Evolutionary conservation across 257 asterid genomes (phyloP), one percentile per base, ranked within the genome.

Genomic region (Ballota nigra): DNA sequence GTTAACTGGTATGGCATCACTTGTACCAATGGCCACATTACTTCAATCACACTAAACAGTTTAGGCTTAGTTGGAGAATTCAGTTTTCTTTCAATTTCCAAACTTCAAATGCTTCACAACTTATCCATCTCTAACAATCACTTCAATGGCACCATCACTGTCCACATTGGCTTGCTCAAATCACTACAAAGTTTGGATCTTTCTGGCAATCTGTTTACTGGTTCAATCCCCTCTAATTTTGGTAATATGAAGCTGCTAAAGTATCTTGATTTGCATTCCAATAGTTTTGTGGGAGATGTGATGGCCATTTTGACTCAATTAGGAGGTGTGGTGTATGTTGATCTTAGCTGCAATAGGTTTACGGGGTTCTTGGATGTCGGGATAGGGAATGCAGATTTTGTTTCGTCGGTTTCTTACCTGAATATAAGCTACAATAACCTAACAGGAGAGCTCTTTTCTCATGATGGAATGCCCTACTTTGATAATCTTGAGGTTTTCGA

Each of bases 391-490:
- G 74, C 94, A 0, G 81, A 82, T 65, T 92, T 92, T 20, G 72
- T 88, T 61, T 85, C 94, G 13, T 85, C 92, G 13, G 68, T 92
- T 75, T 75, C 15, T 52, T 80, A 85, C 78, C 61, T 92, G 73
- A 92, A 92, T 75, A 69, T 87, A 43, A 92, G 98, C 52, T 40
- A 72, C 43, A 89, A 92, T 77, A 80, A 70, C 76, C 67, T 92
- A 85, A 79, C 83, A 6, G 94, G 92, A 4, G 88, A 85, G 79
- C 92, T 92, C 4, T 92, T 91, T 78, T 84, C 95, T 66, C 96
- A 87, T 9, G 97, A 89, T 67, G 97, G 97, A 59, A 89, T 92
- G 74, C 90, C 98, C 3, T 92, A 62, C 69, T 88, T 92, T 31
- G 98, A 87, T 80, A 82, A 75, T 72, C 84, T 89, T 19, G 96